These are phyloP conservation scores for Pythium utonaiense DNA, from an alignment of 352 stramenopile species.

Conservation along the genomic window DNA sequence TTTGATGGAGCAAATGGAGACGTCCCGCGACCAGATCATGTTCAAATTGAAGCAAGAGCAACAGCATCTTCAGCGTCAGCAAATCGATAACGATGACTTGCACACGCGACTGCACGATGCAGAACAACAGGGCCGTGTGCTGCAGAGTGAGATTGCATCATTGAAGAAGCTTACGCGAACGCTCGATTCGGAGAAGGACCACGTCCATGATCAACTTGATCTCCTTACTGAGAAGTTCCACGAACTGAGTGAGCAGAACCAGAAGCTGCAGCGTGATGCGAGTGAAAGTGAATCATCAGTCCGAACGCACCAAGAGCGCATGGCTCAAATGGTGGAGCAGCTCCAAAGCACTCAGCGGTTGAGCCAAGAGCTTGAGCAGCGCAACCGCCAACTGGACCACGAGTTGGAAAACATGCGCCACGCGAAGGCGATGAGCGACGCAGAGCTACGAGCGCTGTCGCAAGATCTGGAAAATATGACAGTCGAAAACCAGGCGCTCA, in stretches of 20 bases:
- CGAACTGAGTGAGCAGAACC: slow-evolving; percentile 48
- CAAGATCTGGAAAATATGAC: slow-evolving; percentile 89
- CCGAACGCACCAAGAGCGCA: slow-evolving; percentile 51
- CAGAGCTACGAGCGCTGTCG: slow-evolving; percentile 54
- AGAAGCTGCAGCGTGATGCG: slow-evolving; percentile 35
- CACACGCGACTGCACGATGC: slow-evolving; percentile 42
- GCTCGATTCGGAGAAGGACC: slow-evolving; percentile 72
- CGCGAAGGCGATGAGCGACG: slow-evolving; percentile 61
- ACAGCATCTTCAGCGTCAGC: slow-evolving; percentile 53
- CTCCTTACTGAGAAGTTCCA: slow-evolving; percentile 67
- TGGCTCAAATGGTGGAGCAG: slow-evolving; percentile 53
- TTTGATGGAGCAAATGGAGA: slow-evolving; percentile 80
- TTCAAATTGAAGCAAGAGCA: slow-evolving; percentile 78
- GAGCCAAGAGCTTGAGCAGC: slow-evolving; percentile 34
- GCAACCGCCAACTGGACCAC: slow-evolving; percentile 42
- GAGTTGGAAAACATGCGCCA: slow-evolving; percentile 56
- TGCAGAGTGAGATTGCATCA: slow-evolving; percentile 47
- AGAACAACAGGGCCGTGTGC: slow-evolving; percentile 39
- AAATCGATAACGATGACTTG: slow-evolving; percentile 51
- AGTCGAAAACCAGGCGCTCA: slow-evolving; percentile 82
- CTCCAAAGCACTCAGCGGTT: slow-evolving; percentile 53
- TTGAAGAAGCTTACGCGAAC: slow-evolving; percentile 68
- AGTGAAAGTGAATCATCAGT: slow-evolving; percentile 31
- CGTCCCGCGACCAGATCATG: slow-evolving; percentile 70
- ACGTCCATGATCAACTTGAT: slow-evolving; percentile 65